Percentiles rank a stretch among this genome's conserved stretches.
Evolutionary conservation across 805 yeast species (phyloP).

Genomic region (Kodamaea kakaduensis): DNA sequence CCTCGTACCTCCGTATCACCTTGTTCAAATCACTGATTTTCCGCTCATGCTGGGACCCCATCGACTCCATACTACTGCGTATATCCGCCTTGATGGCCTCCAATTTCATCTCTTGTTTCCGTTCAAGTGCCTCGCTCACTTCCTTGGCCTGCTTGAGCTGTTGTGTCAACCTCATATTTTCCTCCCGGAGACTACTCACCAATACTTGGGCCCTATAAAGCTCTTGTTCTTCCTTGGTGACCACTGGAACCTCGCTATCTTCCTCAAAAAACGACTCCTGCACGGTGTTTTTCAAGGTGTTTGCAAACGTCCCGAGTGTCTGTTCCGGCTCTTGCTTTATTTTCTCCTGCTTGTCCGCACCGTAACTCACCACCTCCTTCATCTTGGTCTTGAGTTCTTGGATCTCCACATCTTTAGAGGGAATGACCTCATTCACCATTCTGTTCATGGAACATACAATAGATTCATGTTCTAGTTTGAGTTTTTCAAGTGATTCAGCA

Average conservation of each 20-base stretch:
- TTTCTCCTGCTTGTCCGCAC: neutral
- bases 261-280: no score
- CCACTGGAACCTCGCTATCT: neutral
- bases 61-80: conserved; percentile 21
- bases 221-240: conserved; percentile 10
- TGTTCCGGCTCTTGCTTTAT: neutral
- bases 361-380: neutral
- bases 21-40: conserved; percentile 32
- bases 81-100: conserved; percentile 23
- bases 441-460: conserved; percentile 9
- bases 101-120: conserved; percentile 21
- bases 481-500: conserved; percentile 5
- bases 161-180: conserved; percentile 15
- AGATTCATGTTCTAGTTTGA: conserved; percentile 11
- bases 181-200: conserved; percentile 17
- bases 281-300: no score
- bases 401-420: conserved; percentile 23
- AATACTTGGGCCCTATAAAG: conserved; percentile 17
- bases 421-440: conserved; percentile 15
- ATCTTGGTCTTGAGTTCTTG: conserved; percentile 13
- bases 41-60: conserved; percentile 28
- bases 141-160: conserved; percentile 17
- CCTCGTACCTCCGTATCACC: conserved; percentile 30
- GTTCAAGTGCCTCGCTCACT: conserved; percentile 15
- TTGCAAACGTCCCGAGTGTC: no score